Base-by-base conservation (phyloP, 1,284 basidiomycete species). In the Rhodotorula sp. region DNA sequence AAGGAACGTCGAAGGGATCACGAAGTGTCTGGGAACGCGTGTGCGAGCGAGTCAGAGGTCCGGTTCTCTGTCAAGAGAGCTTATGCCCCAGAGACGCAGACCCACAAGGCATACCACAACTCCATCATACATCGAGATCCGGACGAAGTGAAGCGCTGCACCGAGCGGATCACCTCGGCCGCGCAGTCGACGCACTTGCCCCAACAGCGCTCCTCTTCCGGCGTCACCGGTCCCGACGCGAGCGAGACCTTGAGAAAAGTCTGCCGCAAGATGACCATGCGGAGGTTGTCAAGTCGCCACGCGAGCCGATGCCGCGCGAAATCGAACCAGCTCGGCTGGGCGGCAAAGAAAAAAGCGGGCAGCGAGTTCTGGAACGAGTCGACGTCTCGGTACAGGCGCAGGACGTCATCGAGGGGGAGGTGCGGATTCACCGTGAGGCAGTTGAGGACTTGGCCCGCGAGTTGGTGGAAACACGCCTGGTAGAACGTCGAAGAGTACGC, bases 201-300 rank as follows among this genome's bases (percentile, higher is more conserved):
- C 48, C 62, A 69, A 29, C 54, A 58, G 29, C 31, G 46, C 39
- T 64, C 67, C 57, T 69, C 67, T 2, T 59, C 62, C 16, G 23
- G 48, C 18, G 47, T 34, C 16, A 46, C 56, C 31, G 51, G n/a
- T 8, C 26, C 39, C 21, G 26, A 39, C 20, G 51, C 31, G 20
- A 64, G 49, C 49, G 67, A 58, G 34, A 64, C 62, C 29, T 64
- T 69, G 39, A 69, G 67, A 43, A 69, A 69, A 2, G 49, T 46
- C 48, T 58, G 57, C 8, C 67, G 46, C 5, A 69, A 29, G 58
- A 69, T 39, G 29, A 69, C 34, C 56, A 69, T 59, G 47, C 67
- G 62, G 23, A 69, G 48, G 57, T 59, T 59, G 34, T 69, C 61
- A 21, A 64, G 56, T 10, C 67, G 56, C 67, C 67, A 69, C 7